A percentile compares a stretch with the other conserved stretches of the same genome.
Conservation (phyloP, 2,329 filamentous ascomycete species). For the Venturia asperata region DNA sequence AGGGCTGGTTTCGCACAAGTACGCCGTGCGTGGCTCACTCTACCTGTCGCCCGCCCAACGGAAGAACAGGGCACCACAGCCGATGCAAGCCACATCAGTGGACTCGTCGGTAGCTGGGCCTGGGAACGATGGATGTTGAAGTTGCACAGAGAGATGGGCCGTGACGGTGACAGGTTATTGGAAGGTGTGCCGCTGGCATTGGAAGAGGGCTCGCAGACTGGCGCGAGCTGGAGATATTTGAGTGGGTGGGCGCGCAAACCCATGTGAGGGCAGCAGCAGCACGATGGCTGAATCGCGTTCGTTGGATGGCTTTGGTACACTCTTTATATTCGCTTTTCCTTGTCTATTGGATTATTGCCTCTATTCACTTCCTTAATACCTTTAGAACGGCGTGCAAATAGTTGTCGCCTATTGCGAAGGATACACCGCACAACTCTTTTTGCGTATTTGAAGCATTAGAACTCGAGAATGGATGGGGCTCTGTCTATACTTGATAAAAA, state of each 20-base stretch:
- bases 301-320: background rate
- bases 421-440: background rate
- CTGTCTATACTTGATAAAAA: constrained; percentile 1
- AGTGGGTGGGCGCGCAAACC: constrained; percentile 43
- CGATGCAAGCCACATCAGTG: constrained; percentile 66
- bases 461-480: background rate
- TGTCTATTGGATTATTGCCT: background rate
- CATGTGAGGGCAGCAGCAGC: constrained; percentile 7
- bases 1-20: constrained; percentile 71
- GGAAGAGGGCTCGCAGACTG: constrained; percentile 52
- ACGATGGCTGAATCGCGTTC: background rate
- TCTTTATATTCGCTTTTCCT: constrained; percentile 8
- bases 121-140: constrained; percentile 97
- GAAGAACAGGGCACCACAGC: constrained; percentile 44
- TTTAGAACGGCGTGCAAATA: constrained; percentile 1
- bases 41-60: constrained; percentile 63
- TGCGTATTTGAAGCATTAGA: background rate
- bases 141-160: constrained; percentile 77
- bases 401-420: background rate
- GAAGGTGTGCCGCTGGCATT: constrained; percentile 52
- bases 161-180: constrained; percentile 47
- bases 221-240: constrained; percentile 53
- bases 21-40: constrained; percentile 79
- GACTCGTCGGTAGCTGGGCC: constrained; percentile 76
- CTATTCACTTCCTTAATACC: background rate